Evolutionary conservation across 306 rosid genomes (phyloP), one percentile per base, ranked within the genome.

Genomic region (Prunus dulcis): DNA sequence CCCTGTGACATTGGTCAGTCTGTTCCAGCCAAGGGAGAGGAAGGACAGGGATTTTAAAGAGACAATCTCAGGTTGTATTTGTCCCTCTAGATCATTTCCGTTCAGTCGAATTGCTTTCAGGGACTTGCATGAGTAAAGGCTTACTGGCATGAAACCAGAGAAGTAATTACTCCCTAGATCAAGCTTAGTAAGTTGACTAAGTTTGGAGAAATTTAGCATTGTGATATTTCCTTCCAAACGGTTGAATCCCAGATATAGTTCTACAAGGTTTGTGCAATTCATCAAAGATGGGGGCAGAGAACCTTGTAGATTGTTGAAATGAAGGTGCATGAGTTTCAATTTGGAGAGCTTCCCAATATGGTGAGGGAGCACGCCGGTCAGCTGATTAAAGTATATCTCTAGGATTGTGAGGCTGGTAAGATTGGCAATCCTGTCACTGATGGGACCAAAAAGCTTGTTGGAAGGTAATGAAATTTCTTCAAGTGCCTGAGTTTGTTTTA

Each of bases 241-340:
- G n/a, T 69, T 68, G 9, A 1, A 13, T 50, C 4, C 61, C 43
- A 69, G 25, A 50, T 27, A 2, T 3, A 69, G 5, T 17, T 69
- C 62, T 12, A 2, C 5, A 69, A 69, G 74, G 17, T 28, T 28
- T 2, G 74, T 69, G 62, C 74, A 69, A 28, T 69, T 69, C 62
- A 69, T 69, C 74, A 50, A 50, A 18, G 74, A 69, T 10, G 61
- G 27, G 7, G 74, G 74, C 17, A 69, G 46, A 1, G 27, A 19
- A 18, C 25, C 74, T 51, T 50, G 25, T 0, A 69, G 46, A 3
- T 50, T 27, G 74, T 69, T 69, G 62, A 28, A 27, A 28, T 69
- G 61, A 69, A 50, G 62, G 2, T 15, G 11, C 22, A 69, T 11
- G 17, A 50, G 9, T 9, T 27, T 27, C 25, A 51, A 10, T 2